Percentiles rank a stretch among this genome's conserved stretches.
Evolutionary conservation across 495 filamentous ascomycete genomes (phyloP).

Genomic region (Symbiotaphrina buchneri): DNA sequence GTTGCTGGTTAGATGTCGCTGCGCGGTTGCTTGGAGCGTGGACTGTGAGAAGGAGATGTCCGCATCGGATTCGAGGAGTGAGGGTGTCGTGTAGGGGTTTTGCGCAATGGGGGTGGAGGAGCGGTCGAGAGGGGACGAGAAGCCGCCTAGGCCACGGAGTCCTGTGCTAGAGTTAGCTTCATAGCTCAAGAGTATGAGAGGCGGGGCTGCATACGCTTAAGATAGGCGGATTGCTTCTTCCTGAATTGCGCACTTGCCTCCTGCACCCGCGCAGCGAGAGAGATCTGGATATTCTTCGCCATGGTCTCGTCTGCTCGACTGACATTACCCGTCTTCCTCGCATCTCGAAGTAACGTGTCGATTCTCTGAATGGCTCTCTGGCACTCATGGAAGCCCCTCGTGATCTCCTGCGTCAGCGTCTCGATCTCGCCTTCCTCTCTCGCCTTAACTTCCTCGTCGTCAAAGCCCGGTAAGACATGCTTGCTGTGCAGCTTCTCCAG

Average conservation of each 20-base stretch:
- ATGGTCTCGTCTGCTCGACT: conserved; percentile 75
- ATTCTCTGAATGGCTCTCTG: conserved; percentile 72
- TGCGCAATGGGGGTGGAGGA: conserved; percentile 39
- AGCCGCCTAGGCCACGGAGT: conserved; percentile 55
- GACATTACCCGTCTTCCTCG: conserved; percentile 41
- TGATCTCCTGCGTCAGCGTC: conserved; percentile 72
- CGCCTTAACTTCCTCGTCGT: conserved; percentile 71
- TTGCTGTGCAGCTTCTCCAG: conserved; percentile 91
- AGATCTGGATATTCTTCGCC: conserved; percentile 88
- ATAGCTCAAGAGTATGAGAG: conserved; percentile 3
- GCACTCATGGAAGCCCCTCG: conserved; percentile 69
- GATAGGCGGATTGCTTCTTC: conserved; percentile 90
- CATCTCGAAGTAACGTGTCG: conserved; percentile 61
- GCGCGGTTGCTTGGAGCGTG: conserved; percentile 51
- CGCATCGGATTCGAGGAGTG: conserved; percentile 69
- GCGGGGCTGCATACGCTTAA: conserved; percentile 46
- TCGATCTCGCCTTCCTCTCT: conserved; percentile 79
- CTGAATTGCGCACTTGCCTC: conserved; percentile 82
- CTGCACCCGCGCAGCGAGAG: conserved; percentile 67
- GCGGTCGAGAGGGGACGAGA: conserved; percentile 36
- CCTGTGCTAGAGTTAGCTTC: conserved; percentile 24
- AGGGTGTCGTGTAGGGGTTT: conserved; percentile 50
- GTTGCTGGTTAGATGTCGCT: conserved; percentile 48
- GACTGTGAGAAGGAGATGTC: conserved; percentile 85
- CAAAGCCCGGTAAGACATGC: conserved; percentile 88